Conservation (phyloP, 257 asterid genomes). For the Solanum ahanhuiri region DNA sequence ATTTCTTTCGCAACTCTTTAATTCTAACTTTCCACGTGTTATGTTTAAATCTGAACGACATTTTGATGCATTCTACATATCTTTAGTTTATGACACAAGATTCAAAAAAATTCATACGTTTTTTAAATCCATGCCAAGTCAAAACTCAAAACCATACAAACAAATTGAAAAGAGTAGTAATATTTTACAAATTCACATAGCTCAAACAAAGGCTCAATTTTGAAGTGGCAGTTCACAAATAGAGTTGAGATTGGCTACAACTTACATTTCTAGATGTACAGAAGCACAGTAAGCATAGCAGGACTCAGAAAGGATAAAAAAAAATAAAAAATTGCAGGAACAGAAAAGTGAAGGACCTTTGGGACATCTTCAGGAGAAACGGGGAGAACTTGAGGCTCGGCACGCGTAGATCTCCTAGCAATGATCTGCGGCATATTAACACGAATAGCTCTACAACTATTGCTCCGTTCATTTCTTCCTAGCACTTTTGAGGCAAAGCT, state of each 20-base stretch:
- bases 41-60: background rate
- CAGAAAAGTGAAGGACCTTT: slow-evolving; percentile 27
- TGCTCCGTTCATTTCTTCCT: slow-evolving; percentile 22
- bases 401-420: slow-evolving; percentile 37
- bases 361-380: slow-evolving; percentile 59
- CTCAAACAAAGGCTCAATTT: background rate
- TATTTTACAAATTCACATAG: background rate
- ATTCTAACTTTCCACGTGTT: background rate
- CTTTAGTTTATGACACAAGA: background rate
- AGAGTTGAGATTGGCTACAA: background rate
- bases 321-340: background rate
- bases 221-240: background rate
- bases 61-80: background rate
- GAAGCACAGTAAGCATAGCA: background rate
- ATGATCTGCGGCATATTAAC: slow-evolving; percentile 29
- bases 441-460: slow-evolving; percentile 27
- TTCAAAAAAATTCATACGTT: background rate
- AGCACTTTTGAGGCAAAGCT: slow-evolving; percentile 43
- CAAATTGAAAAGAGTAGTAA: background rate
- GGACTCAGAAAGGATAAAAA: background rate
- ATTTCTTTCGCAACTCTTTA: background rate
- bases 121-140: background rate
- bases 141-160: background rate
- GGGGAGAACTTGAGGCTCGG: slow-evolving; percentile 42
- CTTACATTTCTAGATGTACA: background rate